These are phyloP conservation scores for Rhodotorula paludigena DNA, from an alignment of 768 basidiomycete species.

Conservation along the genomic window DNA sequence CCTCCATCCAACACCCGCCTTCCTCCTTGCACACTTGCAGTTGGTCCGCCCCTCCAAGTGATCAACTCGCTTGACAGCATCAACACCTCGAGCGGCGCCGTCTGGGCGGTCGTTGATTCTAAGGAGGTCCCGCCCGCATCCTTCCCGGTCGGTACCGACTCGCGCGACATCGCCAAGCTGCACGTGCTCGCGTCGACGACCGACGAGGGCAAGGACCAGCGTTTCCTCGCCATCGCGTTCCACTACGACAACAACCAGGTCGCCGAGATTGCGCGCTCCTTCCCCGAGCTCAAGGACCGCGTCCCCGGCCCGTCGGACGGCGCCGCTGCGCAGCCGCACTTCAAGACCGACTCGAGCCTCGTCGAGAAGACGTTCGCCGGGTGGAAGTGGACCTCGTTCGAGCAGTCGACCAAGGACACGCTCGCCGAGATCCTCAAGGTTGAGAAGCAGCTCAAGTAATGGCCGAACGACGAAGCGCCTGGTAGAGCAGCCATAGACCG, in stretches of 20 bases:
- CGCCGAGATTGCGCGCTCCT: slow-evolving; percentile 15
- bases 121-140: slow-evolving; percentile 2
- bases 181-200: slow-evolving; percentile 29
- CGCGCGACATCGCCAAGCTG: slow-evolving; percentile 30
- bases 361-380: slow-evolving; percentile 30
- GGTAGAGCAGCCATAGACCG: no score
- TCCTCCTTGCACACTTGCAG: background rate
- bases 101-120: slow-evolving; percentile 27
- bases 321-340: slow-evolving; percentile 19
- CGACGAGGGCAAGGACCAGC: slow-evolving; percentile 29
- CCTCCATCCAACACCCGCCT: no score
- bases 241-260: slow-evolving; percentile 27
- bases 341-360: slow-evolving; percentile 26
- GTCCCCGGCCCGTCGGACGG: background rate
- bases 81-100: slow-evolving; percentile 23
- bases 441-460: slow-evolving; percentile 28
- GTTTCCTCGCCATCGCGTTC: background rate
- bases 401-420: slow-evolving; percentile 23
- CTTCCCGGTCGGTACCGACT: slow-evolving; percentile 19
- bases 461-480: no score
- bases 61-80: slow-evolving; percentile 17
- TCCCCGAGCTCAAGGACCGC: slow-evolving; percentile 28
- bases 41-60: slow-evolving; percentile 19
- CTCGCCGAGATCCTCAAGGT: slow-evolving; percentile 17
- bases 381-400: slow-evolving; percentile 29